A percentile compares a stretch with the other conserved stretches of the same genome.
Evolutionary conservation across 352 stramenopile species (phyloP).

Genomic region (Phytophthora pisi): DNA sequence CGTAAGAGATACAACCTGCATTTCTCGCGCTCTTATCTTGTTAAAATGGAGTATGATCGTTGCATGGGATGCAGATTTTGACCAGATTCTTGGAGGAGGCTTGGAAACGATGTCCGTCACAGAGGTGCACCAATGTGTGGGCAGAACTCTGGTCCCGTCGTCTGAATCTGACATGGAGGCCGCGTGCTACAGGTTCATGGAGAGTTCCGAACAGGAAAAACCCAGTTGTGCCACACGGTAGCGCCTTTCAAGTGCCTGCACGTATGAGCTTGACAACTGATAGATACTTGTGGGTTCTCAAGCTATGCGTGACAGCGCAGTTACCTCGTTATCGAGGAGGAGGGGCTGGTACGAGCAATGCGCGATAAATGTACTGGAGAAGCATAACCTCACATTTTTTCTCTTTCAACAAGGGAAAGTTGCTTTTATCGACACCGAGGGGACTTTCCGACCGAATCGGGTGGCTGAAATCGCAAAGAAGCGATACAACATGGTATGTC

Average conservation of each 20-base stretch:
- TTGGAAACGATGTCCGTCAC: constrained; percentile 92
- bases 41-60: not conserved
- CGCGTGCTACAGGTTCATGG: constrained; percentile 76
- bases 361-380: not conserved
- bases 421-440: constrained; percentile 92
- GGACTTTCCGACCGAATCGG: constrained; percentile 91
- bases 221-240: constrained; percentile 93
- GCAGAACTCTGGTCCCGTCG: too few relatives aligned
- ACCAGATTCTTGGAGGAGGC: constrained; percentile 86
- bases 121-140: too few relatives aligned
- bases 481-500: constrained; percentile 70
- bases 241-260: not conserved
- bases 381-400: constrained; percentile 5
- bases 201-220: constrained; percentile 95
- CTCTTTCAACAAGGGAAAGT: constrained; percentile 64
- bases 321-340: constrained; percentile 84
- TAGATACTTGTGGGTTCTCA: not conserved
- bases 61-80: constrained; percentile 57
- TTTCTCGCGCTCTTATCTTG: not conserved
- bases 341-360: constrained; percentile 58
- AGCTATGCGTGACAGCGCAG: constrained; percentile 85
- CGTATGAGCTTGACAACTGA: not conserved
- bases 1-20: constrained; percentile 35
- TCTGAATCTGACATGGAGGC: not conserved
- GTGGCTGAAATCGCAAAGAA: constrained; percentile 86